Percentiles rank a stretch among this genome's conserved stretches.
Conservation (phyloP, 371 early-diverging fungal genomes). For the Pancytospora philotis region DNA sequence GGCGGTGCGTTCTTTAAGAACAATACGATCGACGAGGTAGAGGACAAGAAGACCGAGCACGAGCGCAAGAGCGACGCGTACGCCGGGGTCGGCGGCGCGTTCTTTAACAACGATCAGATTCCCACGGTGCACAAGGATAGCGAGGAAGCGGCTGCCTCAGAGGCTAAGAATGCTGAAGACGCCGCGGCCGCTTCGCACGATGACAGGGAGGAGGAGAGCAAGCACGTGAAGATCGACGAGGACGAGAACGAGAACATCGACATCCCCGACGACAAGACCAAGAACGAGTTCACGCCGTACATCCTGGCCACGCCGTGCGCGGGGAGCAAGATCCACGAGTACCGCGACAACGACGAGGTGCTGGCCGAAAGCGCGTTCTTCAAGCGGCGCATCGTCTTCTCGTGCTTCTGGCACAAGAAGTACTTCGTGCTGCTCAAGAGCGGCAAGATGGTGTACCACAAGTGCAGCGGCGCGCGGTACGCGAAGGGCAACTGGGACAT, state of each 20-base stretch:
- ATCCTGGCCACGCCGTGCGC: not conserved
- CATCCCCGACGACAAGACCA: no score
- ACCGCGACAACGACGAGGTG: constrained; percentile 29
- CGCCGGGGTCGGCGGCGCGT: not conserved
- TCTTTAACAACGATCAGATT: not conserved
- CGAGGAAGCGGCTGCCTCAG: not conserved
- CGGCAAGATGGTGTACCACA: constrained; percentile 46
- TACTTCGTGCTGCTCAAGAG: constrained; percentile 48
- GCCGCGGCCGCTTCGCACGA: not conserved
- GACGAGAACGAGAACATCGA: constrained; percentile 11
- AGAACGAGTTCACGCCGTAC: constrained; percentile 5
- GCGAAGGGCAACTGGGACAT: constrained; percentile 46
- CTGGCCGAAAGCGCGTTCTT: constrained; percentile 38
- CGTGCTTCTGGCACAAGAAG: constrained; percentile 52
- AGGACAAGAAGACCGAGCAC: not conserved
- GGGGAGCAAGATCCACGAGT: constrained; percentile 32
- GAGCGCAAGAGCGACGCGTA: constrained; percentile 15
- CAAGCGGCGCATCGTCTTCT: constrained; percentile 48
- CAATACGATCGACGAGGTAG: not conserved
- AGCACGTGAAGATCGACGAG: not conserved
- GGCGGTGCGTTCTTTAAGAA: not conserved
- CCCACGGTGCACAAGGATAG: constrained; percentile 6
- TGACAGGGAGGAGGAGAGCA: not conserved
- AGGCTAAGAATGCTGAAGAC: constrained; percentile 16
- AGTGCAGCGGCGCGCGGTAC: constrained; percentile 28